phyloP scores from a whole-genome alignment of 164 flowering plant species.

The Buxus sempervirens region DNA sequence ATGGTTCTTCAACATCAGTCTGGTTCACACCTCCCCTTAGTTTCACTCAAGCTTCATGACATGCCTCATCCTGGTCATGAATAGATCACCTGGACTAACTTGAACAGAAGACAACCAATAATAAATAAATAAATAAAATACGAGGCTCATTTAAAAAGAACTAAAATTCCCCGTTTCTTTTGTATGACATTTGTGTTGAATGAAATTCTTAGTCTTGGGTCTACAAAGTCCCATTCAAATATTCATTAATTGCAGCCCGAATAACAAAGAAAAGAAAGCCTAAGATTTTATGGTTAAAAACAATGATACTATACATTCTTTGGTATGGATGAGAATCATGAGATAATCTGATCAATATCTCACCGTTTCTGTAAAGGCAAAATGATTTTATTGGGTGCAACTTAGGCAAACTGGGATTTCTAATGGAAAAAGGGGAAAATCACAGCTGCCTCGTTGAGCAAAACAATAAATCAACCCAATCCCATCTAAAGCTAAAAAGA shows the following conservation, averaged over 20 bases:
- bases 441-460: conserved; percentile 42
- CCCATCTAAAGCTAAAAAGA: conserved; percentile 13
- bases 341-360: conserved; percentile 9
- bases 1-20: no score
- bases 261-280: not conserved
- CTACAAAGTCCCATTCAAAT: no score
- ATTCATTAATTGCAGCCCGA: not conserved
- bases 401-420: conserved; percentile 45
- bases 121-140: no score
- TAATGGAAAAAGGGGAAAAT: conserved; percentile 22
- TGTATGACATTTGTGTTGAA: no score
- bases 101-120: no score
- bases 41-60: no score
- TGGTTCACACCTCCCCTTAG: no score
- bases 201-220: no score
- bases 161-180: no score
- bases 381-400: conserved; percentile 30
- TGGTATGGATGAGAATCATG: not conserved
- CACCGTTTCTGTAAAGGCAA: conserved; percentile 1
- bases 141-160: no score
- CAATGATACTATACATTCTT: not conserved
- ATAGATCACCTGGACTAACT: no score
- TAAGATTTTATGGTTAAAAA: not conserved
- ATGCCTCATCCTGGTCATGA: no score
- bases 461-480: conserved; percentile 31